These are phyloP conservation scores for fission yeast (Schizosaccharomyces pombe) DNA, from an alignment of 805 yeast genomes.

Conservation along the genomic window DNA sequence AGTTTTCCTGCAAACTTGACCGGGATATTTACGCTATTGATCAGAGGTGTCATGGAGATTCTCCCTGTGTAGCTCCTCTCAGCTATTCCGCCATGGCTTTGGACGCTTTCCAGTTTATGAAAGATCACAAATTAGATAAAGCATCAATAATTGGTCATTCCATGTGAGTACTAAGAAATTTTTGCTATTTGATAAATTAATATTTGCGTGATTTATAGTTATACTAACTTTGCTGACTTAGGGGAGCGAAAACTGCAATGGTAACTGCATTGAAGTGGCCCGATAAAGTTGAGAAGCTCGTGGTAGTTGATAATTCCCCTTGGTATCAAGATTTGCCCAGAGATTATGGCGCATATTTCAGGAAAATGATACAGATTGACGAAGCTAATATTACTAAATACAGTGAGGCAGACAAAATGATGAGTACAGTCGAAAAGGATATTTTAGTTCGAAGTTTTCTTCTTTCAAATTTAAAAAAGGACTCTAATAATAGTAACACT, in stretches of 20 bases:
- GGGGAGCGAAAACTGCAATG: slow-evolving; percentile 94
- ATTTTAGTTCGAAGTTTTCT: slow-evolving; percentile 42
- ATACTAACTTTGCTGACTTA: slow-evolving; percentile 11
- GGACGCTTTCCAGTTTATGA: slow-evolving; percentile 58
- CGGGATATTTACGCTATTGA: slow-evolving; percentile 19
- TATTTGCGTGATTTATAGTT: not conserved
- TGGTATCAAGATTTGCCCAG: slow-evolving; percentile 34
- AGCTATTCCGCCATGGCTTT: slow-evolving; percentile 65
- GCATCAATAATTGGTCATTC: slow-evolving; percentile 21
- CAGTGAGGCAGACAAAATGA: not conserved
- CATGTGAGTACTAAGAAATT: slow-evolving; percentile 12
- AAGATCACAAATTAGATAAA: slow-evolving; percentile 19
- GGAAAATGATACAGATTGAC: slow-evolving; percentile 36
- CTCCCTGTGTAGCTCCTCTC: slow-evolving; percentile 51
- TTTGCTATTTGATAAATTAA: too few species aligned
- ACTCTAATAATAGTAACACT: slow-evolving; percentile 16
- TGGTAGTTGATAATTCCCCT: slow-evolving; percentile 82
- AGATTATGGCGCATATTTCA: slow-evolving; percentile 43
- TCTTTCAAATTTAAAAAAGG: slow-evolving; percentile 38
- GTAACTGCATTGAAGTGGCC: slow-evolving; percentile 52
- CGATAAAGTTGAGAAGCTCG: slow-evolving; percentile 32
- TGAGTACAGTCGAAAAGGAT: not conserved
- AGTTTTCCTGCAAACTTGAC: not conserved
- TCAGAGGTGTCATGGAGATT: slow-evolving; percentile 76
- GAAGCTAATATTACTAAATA: slow-evolving; percentile 6